These are phyloP conservation scores for Cinnamomum chago DNA, from an alignment of 164 flowering plant species.

Conservation along the genomic window DNA sequence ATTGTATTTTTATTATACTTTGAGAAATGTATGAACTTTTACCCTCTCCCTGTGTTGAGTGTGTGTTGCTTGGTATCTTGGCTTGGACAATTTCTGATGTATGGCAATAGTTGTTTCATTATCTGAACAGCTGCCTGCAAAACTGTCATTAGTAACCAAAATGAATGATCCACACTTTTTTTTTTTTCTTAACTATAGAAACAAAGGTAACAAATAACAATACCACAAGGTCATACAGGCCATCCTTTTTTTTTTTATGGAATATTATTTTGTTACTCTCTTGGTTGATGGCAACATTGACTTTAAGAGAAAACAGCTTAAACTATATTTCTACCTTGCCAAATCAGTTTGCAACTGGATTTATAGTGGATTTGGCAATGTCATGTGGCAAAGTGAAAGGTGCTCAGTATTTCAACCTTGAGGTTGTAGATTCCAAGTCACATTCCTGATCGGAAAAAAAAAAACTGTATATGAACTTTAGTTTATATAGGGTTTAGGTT, in stretches of 20 bases:
- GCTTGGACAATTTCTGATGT: background rate
- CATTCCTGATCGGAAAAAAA: no score
- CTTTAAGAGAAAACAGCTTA: background rate
- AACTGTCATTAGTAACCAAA: no score
- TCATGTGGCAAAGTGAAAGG: no score
- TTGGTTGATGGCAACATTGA: background rate
- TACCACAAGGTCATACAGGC: background rate
- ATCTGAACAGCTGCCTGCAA: background rate
- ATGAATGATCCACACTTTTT: background rate
- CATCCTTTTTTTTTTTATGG: background rate
- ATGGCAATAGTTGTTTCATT: background rate
- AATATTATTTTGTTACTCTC: background rate
- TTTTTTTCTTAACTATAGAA: no score
- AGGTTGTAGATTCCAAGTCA: no score
- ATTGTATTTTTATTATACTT: no score
- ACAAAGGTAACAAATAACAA: background rate
- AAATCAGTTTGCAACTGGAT: background rate
- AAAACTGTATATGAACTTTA: background rate
- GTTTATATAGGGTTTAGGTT: background rate
- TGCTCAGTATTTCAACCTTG: no score
- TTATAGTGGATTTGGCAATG: no score
- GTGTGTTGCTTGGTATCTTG: background rate
- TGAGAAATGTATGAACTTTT: no score
- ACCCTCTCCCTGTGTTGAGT: background rate
- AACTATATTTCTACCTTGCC: background rate